These are phyloP conservation scores for Trichaptum fuscoviolaceum DNA, from an alignment of 768 basidiomycete species.

Conservation along the genomic window DNA sequence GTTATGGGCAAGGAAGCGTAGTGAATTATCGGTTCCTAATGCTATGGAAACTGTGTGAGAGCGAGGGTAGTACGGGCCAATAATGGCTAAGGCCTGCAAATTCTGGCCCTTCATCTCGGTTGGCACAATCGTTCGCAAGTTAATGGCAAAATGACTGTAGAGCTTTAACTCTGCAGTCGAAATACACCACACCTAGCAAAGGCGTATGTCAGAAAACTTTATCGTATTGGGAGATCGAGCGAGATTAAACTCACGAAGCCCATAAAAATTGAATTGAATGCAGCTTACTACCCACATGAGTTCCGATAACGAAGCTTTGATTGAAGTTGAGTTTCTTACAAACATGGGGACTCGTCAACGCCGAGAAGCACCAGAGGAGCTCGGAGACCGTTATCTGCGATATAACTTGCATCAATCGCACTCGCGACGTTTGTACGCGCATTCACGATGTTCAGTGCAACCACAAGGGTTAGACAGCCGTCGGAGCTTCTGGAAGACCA, in stretches of 20 bases:
- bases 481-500: neutral
- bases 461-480: neutral
- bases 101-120: neutral
- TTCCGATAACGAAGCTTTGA: neutral
- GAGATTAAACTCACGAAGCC: neutral
- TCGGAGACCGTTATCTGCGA: neutral
- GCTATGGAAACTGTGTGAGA: constrained; percentile 1
- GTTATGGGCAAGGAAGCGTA: neutral
- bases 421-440: neutral
- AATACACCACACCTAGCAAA: neutral
- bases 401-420: neutral
- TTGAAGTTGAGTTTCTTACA: neutral
- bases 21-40: neutral
- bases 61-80: neutral
- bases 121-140: neutral
- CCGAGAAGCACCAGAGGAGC: neutral
- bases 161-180: neutral
- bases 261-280: neutral
- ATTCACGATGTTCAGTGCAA: neutral
- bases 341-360: neutral
- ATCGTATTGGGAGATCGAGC: neutral
- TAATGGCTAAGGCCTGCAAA: neutral
- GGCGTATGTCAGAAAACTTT: neutral
- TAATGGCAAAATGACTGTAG: neutral
- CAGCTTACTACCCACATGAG: neutral